Percentiles rank a stretch among this genome's conserved stretches.
Conservation (phyloP, 225 moss, liverwort and hornwort genomes). For the Pseudoscleropodium purum region DNA sequence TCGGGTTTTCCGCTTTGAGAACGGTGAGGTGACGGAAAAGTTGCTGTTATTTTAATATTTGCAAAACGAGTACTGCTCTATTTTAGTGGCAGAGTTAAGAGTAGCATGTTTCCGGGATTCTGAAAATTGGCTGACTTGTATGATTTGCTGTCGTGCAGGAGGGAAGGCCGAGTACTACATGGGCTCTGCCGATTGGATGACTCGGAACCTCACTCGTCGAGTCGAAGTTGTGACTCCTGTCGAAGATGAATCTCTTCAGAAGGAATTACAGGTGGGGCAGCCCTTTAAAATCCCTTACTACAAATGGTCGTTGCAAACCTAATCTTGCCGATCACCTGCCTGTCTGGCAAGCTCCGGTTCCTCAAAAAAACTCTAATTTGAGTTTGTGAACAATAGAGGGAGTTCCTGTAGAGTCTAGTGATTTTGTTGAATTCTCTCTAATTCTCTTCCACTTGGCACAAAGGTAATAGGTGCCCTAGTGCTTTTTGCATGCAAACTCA, state of each 20-base stretch:
- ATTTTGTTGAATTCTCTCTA: neutral
- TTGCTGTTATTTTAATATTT: neutral
- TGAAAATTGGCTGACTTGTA: neutral
- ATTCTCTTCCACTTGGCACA: neutral
- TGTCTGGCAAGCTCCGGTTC: neutral
- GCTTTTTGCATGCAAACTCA: neutral
- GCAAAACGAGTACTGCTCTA: neutral
- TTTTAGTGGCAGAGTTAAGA: neutral
- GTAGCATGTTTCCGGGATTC: neutral
- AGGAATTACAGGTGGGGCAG: constrained; percentile 34
- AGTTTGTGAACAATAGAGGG: neutral
- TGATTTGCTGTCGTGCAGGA: constrained; percentile 11
- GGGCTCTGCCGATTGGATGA: constrained; percentile 61
- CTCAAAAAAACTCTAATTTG: neutral
- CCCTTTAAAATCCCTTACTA: neutral
- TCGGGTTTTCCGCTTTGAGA: constrained; percentile 51
- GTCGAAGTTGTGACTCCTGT: constrained; percentile 58
- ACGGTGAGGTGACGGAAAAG: constrained; percentile 18
- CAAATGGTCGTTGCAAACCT: neutral
- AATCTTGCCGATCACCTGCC: neutral
- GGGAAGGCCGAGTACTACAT: constrained; percentile 42
- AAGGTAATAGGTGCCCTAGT: neutral
- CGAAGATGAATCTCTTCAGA: constrained; percentile 31
- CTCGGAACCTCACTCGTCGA: constrained; percentile 44
- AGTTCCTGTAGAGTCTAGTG: neutral